Conservation (phyloP, 257 asterid genomes). For the Gynochthodes officinalis region DNA sequence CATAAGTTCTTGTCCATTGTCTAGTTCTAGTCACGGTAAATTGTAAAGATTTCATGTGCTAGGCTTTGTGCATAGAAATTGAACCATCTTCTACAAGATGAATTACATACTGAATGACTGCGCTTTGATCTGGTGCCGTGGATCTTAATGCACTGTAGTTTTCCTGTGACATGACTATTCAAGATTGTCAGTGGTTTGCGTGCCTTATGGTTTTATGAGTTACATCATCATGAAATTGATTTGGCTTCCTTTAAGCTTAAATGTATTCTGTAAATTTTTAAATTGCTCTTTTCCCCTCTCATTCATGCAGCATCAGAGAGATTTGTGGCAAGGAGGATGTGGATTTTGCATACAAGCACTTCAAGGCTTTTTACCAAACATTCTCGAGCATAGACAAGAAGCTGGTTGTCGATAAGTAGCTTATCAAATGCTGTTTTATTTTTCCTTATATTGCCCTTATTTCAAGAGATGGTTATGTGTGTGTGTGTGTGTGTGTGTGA, state of each 20-base stretch:
- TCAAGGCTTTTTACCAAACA: constrained; percentile 80
- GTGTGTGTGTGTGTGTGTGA: no score
- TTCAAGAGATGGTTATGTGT: neutral
- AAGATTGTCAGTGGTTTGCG: neutral
- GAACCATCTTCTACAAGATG: neutral
- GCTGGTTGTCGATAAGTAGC: constrained; percentile 53
- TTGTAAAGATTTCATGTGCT: neutral
- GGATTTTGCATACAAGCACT: constrained; percentile 88
- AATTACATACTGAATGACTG: neutral
- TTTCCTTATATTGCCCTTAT: neutral
- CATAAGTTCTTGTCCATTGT: neutral
- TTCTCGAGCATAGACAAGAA: constrained; percentile 77
- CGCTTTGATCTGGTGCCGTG: neutral
- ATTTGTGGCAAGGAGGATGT: constrained; percentile 91
- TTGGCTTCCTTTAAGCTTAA: constrained; percentile 3
- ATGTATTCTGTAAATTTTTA: neutral
- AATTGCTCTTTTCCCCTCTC: neutral
- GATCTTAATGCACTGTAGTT: neutral
- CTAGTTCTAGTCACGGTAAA: neutral
- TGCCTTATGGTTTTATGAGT: neutral
- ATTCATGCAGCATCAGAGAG: constrained; percentile 72
- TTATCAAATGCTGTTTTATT: neutral
- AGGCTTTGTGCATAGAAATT: neutral
- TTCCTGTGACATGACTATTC: neutral
- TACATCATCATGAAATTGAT: neutral